Conservation (phyloP, 768 basidiomycete species). For the Panaeolus papilionaceus region DNA sequence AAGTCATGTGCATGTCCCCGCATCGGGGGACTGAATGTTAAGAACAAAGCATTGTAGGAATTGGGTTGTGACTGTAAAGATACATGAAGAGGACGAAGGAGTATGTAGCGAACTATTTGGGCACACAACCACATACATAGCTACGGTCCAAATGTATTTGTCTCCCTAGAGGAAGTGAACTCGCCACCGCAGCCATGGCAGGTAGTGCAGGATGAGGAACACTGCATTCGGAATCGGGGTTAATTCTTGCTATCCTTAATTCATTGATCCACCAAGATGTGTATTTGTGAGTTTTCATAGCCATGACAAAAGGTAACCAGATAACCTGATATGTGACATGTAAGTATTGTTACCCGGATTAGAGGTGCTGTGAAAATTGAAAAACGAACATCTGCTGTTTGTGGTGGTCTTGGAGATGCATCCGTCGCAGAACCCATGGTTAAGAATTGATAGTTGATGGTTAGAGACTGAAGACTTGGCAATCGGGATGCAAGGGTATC, state of each 20-base stretch:
- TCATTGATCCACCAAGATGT: background rate
- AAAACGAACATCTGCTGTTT: background rate
- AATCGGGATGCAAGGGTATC: slow-evolving; percentile 4
- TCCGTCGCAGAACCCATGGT: background rate
- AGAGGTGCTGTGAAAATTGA: background rate
- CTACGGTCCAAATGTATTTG: background rate
- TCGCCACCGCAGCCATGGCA: background rate
- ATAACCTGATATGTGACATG: background rate
- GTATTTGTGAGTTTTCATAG: background rate
- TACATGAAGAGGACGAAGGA: too few species aligned
- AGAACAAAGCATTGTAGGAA: background rate
- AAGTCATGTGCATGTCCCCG: slow-evolving; percentile 14
- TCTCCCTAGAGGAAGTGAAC: background rate
- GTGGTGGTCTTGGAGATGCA: background rate
- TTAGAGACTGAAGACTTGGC: background rate
- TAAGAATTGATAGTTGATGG: background rate
- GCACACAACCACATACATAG: background rate
- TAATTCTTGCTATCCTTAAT: background rate
- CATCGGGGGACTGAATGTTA: background rate
- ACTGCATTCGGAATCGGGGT: background rate
- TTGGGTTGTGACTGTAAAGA: background rate
- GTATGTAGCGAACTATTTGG: background rate
- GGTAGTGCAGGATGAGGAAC: slow-evolving; percentile 6
- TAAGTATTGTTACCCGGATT: background rate
- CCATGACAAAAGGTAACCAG: slow-evolving; percentile 9